Percentiles rank a stretch among this genome's conserved stretches.
These are phyloP conservation scores for Claviceps arundinis DNA, from an alignment of 2,329 filamentous ascomycete species.

Conservation along the genomic window DNA sequence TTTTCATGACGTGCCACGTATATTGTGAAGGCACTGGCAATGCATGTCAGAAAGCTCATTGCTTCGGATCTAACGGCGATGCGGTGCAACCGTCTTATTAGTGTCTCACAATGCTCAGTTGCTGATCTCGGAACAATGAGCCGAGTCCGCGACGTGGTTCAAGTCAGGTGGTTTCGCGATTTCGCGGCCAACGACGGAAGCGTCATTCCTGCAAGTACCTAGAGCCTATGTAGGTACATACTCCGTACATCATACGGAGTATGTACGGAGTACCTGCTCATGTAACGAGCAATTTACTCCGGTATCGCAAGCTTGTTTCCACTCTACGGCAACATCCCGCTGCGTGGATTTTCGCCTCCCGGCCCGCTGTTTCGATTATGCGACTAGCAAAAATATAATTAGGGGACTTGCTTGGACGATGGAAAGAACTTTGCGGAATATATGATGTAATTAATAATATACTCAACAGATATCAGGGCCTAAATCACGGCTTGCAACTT, in stretches of 20 bases:
- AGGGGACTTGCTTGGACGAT: no score
- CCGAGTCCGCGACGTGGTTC: background rate
- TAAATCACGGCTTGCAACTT: background rate
- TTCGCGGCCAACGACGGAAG: background rate
- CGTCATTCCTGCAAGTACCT: background rate
- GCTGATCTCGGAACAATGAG: background rate
- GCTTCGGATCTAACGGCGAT: conserved; percentile 1
- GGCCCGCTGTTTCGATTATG: no score
- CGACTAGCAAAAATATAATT: no score
- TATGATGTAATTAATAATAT: no score
- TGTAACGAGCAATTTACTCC: background rate
- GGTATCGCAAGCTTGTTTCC: background rate
- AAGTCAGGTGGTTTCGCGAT: background rate
- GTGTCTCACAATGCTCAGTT: background rate
- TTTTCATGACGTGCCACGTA: no score
- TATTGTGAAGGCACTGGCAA: no score
- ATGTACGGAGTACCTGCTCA: no score
- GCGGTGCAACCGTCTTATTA: background rate
- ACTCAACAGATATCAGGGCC: background rate
- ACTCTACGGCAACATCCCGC: background rate
- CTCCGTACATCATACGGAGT: no score
- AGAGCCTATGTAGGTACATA: no score
- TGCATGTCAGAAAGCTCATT: background rate
- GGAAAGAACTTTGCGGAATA: no score
- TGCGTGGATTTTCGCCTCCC: no score